Conservation (phyloP, 1,284 basidiomycete genomes). For the Somion occarium region DNA sequence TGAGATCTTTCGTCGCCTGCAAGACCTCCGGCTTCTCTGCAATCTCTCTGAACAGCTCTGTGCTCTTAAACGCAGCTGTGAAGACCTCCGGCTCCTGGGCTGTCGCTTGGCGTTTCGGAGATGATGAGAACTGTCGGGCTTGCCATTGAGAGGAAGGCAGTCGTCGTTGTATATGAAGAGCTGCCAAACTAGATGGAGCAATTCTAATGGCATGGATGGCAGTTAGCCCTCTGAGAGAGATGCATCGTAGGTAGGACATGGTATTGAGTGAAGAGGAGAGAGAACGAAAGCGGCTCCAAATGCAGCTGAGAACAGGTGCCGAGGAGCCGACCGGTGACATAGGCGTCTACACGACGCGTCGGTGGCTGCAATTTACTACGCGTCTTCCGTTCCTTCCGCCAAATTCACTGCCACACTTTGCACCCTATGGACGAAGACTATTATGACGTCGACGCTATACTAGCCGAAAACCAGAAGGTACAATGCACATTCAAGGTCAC, state of each 20-base stretch:
- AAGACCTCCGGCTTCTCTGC: constrained; percentile 45
- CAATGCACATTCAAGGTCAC: constrained; percentile 86
- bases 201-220: constrained; percentile 5
- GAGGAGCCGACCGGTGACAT: not conserved
- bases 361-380: not conserved
- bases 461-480: constrained; percentile 90
- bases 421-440: constrained; percentile 77
- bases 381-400: not conserved
- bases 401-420: too few species aligned
- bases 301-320: not conserved
- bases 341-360: not conserved
- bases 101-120: constrained; percentile 27
- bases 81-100: constrained; percentile 33
- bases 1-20: constrained; percentile 40
- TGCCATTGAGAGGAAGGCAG: not conserved
- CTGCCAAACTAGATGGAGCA: constrained; percentile 6
- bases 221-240: constrained; percentile 8
- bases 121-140: constrained; percentile 32
- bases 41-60: constrained; percentile 44
- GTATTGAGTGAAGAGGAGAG: constrained; percentile 3
- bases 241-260: constrained; percentile 11
- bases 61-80: constrained; percentile 37
- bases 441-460: constrained; percentile 82
- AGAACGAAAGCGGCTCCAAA: not conserved
- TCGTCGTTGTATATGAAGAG: constrained; percentile 2